These are phyloP conservation scores for Elymus sibiricus DNA, from an alignment of 176 grass and related monocot genomes.

Conservation along the genomic window DNA sequence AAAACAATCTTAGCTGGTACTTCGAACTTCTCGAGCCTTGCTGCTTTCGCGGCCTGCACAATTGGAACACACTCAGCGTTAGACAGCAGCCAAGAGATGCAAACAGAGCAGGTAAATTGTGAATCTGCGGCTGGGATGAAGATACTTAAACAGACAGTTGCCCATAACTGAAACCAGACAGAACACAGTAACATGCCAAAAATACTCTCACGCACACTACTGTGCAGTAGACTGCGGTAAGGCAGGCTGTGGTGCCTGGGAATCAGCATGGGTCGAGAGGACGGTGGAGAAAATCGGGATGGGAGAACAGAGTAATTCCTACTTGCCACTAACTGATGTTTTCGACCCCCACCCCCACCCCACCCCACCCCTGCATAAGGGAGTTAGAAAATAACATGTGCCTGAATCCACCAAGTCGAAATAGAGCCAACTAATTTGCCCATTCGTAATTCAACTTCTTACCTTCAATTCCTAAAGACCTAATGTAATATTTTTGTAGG, in stretches of 20 bases:
- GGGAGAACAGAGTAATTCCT: background rate
- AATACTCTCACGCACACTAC: no score
- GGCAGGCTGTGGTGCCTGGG: background rate
- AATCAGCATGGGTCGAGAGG: background rate
- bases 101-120: background rate
- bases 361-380: no score
- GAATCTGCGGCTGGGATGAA: background rate
- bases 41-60: slow-evolving; percentile 49
- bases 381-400: background rate
- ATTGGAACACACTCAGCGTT: background rate
- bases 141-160: background rate
- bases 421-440: background rate
- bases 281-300: no score
- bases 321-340: background rate
- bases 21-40: slow-evolving; percentile 66
- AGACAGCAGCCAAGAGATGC: background rate
- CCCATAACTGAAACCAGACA: background rate
- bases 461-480: no score
- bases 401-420: background rate
- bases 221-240: background rate
- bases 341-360: no score
- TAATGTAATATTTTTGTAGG: no score
- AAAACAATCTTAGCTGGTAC: slow-evolving; percentile 56
- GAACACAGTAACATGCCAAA: background rate
- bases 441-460: background rate